Evolutionary conservation across 306 rosid genomes (phyloP), one percentile per base, ranked within the genome.

Genomic region (Prunus campanulata): DNA sequence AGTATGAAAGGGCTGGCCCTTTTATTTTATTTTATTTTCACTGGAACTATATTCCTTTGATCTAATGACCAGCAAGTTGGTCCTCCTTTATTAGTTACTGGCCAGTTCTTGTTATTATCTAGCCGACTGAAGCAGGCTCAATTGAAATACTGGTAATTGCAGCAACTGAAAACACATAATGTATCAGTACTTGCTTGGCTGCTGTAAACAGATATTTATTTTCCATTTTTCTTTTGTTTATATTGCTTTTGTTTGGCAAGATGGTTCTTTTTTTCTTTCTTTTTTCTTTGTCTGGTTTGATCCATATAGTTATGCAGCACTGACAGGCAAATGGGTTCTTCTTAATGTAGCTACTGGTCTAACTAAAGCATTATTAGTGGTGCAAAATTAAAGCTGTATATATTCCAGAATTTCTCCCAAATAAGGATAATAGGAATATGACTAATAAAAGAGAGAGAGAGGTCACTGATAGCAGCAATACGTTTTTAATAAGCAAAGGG

Each of bases 31-130:
- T 22, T 60, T 74, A n/a, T 78, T 80, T 87, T 74, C 57, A 81
- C 77, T 56, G 25, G 25, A 70, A 72, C 59, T 63, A 83, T 88
- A 82, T 86, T 85, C 84, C 70, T 39, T 55, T 68, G 32, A 74
- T 63, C 52, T 14, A 64, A 50, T 70, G 65, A 49, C 44, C 44
- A 50, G n/a, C 81, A 82, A 78, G 35, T 80, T 77, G 82, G 62
- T 27, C 8, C 77, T 70, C 66, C 59, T 49, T 68, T 72, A 66
- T 65, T 64, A 74, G 82, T 75, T 72, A 72, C 80, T 39, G 49
- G 66, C 76, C 55, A 54, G 81, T 73, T 85, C 19, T 14, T 35
- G 86, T 63, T 13, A 32, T 39, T 39, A 7, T 8, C 44, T 39
- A 39, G 44, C 44, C 44, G 9, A 39, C 44, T 39, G 44, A 39